Evolutionary conservation across 2,329 filamentous ascomycete genomes (phyloP), one percentile per base, ranked within the genome.

Genomic region (Thyridium curvatum): DNA sequence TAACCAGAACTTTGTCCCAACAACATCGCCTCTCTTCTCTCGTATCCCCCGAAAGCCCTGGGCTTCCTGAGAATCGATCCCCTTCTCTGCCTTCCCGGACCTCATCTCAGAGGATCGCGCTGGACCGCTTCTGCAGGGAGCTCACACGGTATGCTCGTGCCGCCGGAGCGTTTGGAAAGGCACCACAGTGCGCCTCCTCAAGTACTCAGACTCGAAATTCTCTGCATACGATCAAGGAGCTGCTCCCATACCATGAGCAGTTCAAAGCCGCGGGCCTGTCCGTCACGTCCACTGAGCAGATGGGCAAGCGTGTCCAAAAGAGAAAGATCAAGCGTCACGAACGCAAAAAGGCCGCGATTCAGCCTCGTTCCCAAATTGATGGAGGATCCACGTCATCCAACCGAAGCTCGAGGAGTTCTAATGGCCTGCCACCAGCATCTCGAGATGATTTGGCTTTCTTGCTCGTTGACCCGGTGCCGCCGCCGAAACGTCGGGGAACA

Each of bases 211-310:
- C 68, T 3, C 60, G 54, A n/a, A 47, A 53, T 35, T 76, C 66
- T 32, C 56, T 68, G 34, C 64, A 68, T 42, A 79, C 76, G 2
- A 61, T 79, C 14, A 62, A 67, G 18, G 71, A 69, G 21, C 56
- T 79, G 3, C 51, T 76, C 18, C 74, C 74, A 3, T 79, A 71
- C 48, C 67, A 64, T 34, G 58, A 66, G 4, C 66, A 79, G 43
- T 77, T 80, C 44, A 60, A 59, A 40, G 64, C 65, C 41, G 74
- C 71, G 39, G 73, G 74, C 2, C 60, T 80, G 36, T 73, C 74
- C 2, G 68, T 79, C 2, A 79, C 76, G 10, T 77, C 75, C 44
- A 60, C 45, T 42, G 74, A 68, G 46, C 68, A 65, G 53, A 60
- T 43, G 33, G 34, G 21, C 2, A 36, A 34, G 10, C 29, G 17